A percentile compares a stretch with the other conserved stretches of the same genome.
Evolutionary conservation across 768 basidiomycete genomes (phyloP).

Genomic region (Lentinula lateritia): DNA sequence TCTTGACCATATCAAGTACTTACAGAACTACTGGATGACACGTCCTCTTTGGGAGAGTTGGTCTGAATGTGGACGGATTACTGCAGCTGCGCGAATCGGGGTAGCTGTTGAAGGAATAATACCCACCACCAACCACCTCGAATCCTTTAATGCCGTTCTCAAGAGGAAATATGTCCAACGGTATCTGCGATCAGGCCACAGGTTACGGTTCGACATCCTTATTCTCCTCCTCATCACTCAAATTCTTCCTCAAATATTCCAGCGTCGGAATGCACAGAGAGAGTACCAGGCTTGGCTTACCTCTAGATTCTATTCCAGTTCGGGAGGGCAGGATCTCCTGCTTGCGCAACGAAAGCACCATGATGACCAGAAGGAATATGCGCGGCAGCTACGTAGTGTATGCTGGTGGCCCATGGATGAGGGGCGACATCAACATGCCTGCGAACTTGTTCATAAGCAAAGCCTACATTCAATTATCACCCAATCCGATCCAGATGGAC

Average conservation of each 20-base stretch:
- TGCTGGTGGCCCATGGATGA: background rate
- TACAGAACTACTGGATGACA: constrained; percentile 19
- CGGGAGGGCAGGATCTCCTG: background rate
- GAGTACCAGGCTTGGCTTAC: background rate
- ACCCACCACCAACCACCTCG: constrained; percentile 17
- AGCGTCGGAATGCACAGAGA: background rate
- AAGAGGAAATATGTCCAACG: constrained; percentile 19
- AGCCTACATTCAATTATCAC: background rate
- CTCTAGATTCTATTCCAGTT: background rate
- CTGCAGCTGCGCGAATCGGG: constrained; percentile 14
- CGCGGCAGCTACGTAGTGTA: background rate
- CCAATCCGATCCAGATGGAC: too few species aligned
- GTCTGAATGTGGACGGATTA: constrained; percentile 20
- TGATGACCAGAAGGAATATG: background rate
- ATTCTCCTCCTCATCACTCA: constrained; percentile 7
- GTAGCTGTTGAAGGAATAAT: constrained; percentile 15
- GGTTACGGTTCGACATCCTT: constrained; percentile 12
- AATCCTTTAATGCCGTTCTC: constrained; percentile 15
- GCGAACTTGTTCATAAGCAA: background rate
- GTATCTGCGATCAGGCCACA: constrained; percentile 17
- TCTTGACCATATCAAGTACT: constrained; percentile 17
- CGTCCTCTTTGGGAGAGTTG: constrained; percentile 25
- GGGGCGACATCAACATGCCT: background rate
- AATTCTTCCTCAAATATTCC: constrained; percentile 8
- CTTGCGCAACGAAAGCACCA: too few species aligned